These are phyloP conservation scores for Arthrocladium fulminans DNA, from an alignment of 2,329 filamentous ascomycete genomes.

Conservation along the genomic window DNA sequence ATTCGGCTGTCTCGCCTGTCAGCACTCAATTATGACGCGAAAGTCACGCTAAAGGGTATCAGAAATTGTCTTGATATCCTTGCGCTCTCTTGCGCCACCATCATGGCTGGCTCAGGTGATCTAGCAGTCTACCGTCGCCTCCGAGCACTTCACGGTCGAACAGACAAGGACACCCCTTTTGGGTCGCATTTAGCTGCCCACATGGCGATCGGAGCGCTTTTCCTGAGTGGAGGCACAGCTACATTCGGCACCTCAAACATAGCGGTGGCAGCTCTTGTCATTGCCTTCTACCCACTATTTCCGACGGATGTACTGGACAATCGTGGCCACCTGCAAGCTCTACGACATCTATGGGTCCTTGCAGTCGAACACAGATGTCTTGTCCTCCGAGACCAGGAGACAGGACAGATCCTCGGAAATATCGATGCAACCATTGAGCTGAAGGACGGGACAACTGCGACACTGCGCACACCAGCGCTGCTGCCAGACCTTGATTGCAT, in stretches of 20 bases:
- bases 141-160: conserved; percentile 76
- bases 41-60: conserved; percentile 70
- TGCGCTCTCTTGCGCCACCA: conserved; percentile 69
- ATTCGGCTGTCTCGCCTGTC: conserved; percentile 64
- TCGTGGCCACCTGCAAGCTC: conserved; percentile 86
- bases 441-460: conserved; percentile 31
- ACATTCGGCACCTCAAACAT: conserved; percentile 85
- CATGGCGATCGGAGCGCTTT: conserved; percentile 81
- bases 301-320: conserved; percentile 87
- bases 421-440: conserved; percentile 53
- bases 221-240: conserved; percentile 83
- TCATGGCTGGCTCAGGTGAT: conserved; percentile 96
- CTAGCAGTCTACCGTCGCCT: conserved; percentile 74
- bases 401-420: conserved; percentile 66
- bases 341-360: conserved; percentile 94
- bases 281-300: conserved; percentile 90
- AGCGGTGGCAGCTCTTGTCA: conserved; percentile 74
- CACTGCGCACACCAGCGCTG: conserved; percentile 47
- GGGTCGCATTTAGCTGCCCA: conserved; percentile 90
- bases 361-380: conserved; percentile 85
- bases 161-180: conserved; percentile 76
- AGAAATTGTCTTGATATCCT: conserved; percentile 86
- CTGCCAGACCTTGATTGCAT: conserved; percentile 39
- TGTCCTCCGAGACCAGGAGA: conserved; percentile 77
- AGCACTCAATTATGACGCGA: conserved; percentile 65